Percentiles rank a stretch among this genome's conserved stretches.
These are phyloP conservation scores for Inonotus hispidus DNA, from an alignment of 1,284 basidiomycete species.

Conservation along the genomic window DNA sequence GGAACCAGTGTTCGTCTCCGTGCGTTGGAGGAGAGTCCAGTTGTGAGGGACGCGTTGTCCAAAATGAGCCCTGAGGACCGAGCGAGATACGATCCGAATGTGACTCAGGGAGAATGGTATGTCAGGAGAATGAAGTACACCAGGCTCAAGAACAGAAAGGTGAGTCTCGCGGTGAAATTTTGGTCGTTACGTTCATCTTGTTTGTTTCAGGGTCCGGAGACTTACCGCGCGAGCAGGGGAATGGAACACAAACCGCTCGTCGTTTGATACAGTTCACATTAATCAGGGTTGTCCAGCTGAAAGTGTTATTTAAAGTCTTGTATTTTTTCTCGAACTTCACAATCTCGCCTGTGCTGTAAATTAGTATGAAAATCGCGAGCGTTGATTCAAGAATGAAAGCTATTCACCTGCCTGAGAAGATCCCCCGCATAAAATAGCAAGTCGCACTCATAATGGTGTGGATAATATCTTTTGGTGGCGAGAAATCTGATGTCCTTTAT, in stretches of 20 bases:
- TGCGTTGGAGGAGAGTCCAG: conserved; percentile 44
- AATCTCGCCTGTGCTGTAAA: no score
- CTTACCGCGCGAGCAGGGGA: conserved; percentile 32
- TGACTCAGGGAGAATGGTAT: conserved; percentile 48
- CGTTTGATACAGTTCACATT: conserved; percentile 8
- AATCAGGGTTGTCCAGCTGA: no score
- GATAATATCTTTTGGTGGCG: no score
- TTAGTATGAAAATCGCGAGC: no score
- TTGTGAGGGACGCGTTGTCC: background rate
- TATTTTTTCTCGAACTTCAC: no score
- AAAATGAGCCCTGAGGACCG: conserved; percentile 8
- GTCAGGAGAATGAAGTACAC: conserved; percentile 40
- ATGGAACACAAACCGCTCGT: conserved; percentile 30
- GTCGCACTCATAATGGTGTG: no score
- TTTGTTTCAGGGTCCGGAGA: conserved; percentile 28
- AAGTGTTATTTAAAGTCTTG: no score
- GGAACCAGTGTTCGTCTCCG: conserved; percentile 44
- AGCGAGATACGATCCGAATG: conserved; percentile 17
- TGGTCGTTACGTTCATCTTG: background rate
- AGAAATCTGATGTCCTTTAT: no score
- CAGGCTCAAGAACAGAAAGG: conserved; percentile 41
- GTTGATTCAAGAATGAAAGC: no score
- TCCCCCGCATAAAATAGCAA: no score
- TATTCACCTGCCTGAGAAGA: no score
- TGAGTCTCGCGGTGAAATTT: conserved; percentile 13